Evolutionary conservation across 192 early-diverging fungal genomes (phyloP).

Genomic region (Coemansia sp.): DNA sequence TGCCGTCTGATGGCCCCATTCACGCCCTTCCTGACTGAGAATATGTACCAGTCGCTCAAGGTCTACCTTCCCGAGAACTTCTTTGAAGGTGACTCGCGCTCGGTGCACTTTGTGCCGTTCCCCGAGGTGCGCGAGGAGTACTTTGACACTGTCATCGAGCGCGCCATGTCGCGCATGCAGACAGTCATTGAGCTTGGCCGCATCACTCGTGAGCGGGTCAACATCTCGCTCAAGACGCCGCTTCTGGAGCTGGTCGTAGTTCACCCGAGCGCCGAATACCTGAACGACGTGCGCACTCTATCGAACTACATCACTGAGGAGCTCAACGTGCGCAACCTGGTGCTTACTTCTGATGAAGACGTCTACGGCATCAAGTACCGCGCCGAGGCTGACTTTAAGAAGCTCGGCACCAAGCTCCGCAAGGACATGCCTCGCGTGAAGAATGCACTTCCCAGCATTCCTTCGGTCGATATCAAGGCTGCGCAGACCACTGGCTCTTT

Average conservation of each 20-base stretch:
- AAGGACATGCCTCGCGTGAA: conserved; percentile 87
- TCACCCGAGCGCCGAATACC: conserved; percentile 85
- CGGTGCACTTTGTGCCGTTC: conserved; percentile 94
- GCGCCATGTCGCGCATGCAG: conserved; percentile 93
- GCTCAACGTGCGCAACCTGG: conserved; percentile 86
- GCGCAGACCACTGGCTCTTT: conserved; percentile 71
- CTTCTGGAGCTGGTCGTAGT: conserved; percentile 91
- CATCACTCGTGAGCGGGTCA: conserved; percentile 87
- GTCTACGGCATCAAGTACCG: conserved; percentile 93
- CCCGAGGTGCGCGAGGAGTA: conserved; percentile 92
- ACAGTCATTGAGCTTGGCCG: conserved; percentile 95
- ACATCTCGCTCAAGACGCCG: conserved; percentile 92
- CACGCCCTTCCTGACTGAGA: conserved; percentile 96
- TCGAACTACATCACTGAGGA: conserved; percentile 90
- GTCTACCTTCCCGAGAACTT: conserved; percentile 64
- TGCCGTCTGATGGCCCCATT: conserved; percentile 89
- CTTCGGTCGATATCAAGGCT: conserved; percentile 77
- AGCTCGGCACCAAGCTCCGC: conserved; percentile 85
- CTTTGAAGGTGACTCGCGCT: conserved; percentile 72
- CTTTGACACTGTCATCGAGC: conserved; percentile 95
- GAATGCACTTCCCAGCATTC: conserved; percentile 76
- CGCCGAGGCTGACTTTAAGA: conserved; percentile 87
- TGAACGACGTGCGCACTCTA: conserved; percentile 80
- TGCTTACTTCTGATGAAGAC: conserved; percentile 87
- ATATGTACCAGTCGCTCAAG: conserved; percentile 94